A percentile compares a stretch with the other conserved stretches of the same genome.
Evolutionary conservation across 1,284 basidiomycete species (phyloP).

Genomic region (Moniliophthora roreri): DNA sequence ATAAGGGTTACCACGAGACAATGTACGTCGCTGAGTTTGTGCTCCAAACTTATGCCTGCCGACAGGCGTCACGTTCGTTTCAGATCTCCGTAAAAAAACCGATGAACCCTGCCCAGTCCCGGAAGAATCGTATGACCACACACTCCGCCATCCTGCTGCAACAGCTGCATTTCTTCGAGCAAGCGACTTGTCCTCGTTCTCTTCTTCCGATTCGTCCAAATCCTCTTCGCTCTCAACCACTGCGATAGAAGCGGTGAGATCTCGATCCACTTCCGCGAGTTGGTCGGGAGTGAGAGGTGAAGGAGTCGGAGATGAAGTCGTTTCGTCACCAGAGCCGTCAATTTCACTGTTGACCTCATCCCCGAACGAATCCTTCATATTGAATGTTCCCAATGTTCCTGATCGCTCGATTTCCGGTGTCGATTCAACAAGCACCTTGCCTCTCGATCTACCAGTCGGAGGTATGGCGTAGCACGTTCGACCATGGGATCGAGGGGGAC

Average conservation of each 20-base stretch:
- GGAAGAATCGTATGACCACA: slow-evolving; percentile 38
- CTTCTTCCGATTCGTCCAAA: slow-evolving; percentile 32
- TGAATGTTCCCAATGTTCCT: slow-evolving; percentile 32
- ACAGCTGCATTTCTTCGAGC: slow-evolving; percentile 42
- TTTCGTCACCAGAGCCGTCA: slow-evolving; percentile 33
- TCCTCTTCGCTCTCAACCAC: slow-evolving; percentile 5
- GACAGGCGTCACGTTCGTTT: slow-evolving; percentile 42
- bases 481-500: slow-evolving; percentile 41
- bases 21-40: background rate
- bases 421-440: slow-evolving; percentile 34
- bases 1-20: background rate
- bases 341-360: slow-evolving; percentile 50
- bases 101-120: slow-evolving; percentile 6
- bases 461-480: slow-evolving; percentile 7
- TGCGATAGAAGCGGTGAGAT: background rate
- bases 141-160: slow-evolving; percentile 59
- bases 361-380: slow-evolving; percentile 45
- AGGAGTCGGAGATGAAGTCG: slow-evolving; percentile 4
- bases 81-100: slow-evolving; percentile 32
- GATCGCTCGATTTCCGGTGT: slow-evolving; percentile 19
- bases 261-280: background rate
- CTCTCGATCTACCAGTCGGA: slow-evolving; percentile 3
- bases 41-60: slow-evolving; percentile 29
- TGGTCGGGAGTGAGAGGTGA: slow-evolving; percentile 12
- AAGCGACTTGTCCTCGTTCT: slow-evolving; percentile 21